These are phyloP conservation scores for Cytidiella melzeri DNA, from an alignment of 768 basidiomycete genomes.

Conservation along the genomic window DNA sequence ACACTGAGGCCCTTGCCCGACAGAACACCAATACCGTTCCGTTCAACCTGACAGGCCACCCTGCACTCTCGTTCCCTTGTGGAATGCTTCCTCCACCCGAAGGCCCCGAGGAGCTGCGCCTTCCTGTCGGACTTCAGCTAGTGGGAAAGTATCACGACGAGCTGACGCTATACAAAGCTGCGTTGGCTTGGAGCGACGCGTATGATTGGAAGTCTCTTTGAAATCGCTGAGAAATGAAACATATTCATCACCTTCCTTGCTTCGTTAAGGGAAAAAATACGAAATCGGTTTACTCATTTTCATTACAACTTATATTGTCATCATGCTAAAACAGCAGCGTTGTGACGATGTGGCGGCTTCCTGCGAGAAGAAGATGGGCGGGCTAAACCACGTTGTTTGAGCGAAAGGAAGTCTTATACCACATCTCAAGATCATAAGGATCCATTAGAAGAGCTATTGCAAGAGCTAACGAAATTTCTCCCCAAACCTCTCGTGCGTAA, in stretches of 20 bases:
- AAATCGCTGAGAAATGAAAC: constrained; percentile 1
- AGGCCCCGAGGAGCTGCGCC: constrained; percentile 27
- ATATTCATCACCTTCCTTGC: not conserved
- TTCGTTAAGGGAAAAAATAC: not conserved
- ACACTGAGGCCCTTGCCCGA: not conserved
- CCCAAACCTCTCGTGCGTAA: no score
- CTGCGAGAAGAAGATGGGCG: no score
- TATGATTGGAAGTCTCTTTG: constrained; percentile 16
- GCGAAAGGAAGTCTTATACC: no score
- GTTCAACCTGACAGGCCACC: constrained; percentile 34
- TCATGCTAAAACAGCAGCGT: no score
- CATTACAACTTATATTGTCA: not conserved
- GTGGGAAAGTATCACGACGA: constrained; percentile 26
- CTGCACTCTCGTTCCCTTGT: constrained; percentile 36
- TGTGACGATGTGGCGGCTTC: no score
- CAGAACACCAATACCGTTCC: constrained; percentile 17
- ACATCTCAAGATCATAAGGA: no score
- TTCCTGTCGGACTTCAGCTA: constrained; percentile 41
- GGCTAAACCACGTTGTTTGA: no score
- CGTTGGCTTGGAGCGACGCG: constrained; percentile 19
- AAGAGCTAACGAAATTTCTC: no score
- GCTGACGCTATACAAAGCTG: constrained; percentile 19
- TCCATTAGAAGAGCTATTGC: no score
- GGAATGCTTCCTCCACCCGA: constrained; percentile 33
- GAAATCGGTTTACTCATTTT: not conserved